A percentile compares a stretch with the other conserved stretches of the same genome.
Conservation (phyloP, 169 alveolate genomes). For the Cryptosporidium andersoni region DNA sequence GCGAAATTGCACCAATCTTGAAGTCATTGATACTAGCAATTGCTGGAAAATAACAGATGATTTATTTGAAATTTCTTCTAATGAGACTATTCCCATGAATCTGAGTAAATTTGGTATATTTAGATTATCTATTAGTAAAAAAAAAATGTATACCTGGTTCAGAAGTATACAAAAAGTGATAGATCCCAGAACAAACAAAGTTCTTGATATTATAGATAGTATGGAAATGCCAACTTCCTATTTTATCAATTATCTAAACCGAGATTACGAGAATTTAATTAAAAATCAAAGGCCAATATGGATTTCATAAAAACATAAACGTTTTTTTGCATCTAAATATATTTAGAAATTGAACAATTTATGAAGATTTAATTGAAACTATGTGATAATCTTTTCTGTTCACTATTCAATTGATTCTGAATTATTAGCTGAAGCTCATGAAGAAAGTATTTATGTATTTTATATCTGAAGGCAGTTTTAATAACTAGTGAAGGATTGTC, state of each 20-base stretch:
- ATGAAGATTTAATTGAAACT: no score
- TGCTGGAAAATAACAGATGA: constrained; percentile 21
- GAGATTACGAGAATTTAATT: no score
- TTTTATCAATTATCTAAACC: no score
- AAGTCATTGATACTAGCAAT: constrained; percentile 23
- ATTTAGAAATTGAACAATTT: no score
- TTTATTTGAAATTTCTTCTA: not conserved
- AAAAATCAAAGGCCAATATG: constrained; percentile 12
- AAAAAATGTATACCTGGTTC: constrained; percentile 8
- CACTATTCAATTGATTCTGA: no score
- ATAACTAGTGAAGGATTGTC: constrained; percentile 21
- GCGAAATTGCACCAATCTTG: constrained; percentile 12
- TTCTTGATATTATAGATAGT: not conserved
- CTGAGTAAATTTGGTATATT: constrained; percentile 7
- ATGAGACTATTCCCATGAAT: not conserved
- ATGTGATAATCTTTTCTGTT: no score
- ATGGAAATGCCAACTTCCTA: constrained; percentile 14
- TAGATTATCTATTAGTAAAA: constrained; percentile 15
- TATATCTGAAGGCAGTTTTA: constrained; percentile 29
- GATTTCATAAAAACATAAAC: not conserved
- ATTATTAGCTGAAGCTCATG: not conserved
- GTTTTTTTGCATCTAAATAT: no score
- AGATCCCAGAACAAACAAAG: not conserved
- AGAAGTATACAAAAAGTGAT: not conserved
- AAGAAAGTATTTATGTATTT: constrained; percentile 2